These are phyloP conservation scores for Dictyostelium brefeldianum DNA, from an alignment of 78 protist genomes.

Conservation along the genomic window DNA sequence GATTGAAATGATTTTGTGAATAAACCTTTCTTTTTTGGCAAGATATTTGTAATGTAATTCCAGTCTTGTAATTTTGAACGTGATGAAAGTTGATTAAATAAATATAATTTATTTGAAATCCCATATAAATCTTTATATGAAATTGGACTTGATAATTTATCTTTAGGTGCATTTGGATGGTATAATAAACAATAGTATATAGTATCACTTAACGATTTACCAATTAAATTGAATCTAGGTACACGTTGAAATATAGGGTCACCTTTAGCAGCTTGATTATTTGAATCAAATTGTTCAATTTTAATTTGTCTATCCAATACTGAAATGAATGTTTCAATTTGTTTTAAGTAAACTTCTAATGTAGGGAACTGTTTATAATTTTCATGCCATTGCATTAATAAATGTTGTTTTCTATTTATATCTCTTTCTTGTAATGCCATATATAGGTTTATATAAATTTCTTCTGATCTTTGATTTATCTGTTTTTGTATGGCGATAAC, in stretches of 20 bases:
- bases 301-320: slow-evolving; percentile 32
- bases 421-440: slow-evolving; percentile 22
- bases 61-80: slow-evolving; percentile 2
- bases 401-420: background rate
- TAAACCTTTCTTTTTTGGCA: slow-evolving; percentile 22
- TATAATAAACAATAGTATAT: slow-evolving; percentile 9
- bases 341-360: background rate
- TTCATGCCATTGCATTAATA: background rate
- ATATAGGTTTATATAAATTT: slow-evolving; percentile 7
- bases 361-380: background rate
- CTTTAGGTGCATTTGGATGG: slow-evolving; percentile 45
- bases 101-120: background rate
- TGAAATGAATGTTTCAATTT: background rate
- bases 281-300: slow-evolving; percentile 27
- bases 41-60: background rate
- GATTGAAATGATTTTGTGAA: background rate
- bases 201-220: slow-evolving; percentile 4
- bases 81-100: background rate
- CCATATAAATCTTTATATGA: background rate
- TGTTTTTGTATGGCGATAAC: background rate
- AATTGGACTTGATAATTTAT: slow-evolving; percentile 18
- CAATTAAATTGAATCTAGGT: background rate
- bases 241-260: background rate
- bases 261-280: background rate
- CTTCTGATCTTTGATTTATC: background rate